Conservation (phyloP, 768 basidiomycete species). For the Xerocomellus dryophilus region DNA sequence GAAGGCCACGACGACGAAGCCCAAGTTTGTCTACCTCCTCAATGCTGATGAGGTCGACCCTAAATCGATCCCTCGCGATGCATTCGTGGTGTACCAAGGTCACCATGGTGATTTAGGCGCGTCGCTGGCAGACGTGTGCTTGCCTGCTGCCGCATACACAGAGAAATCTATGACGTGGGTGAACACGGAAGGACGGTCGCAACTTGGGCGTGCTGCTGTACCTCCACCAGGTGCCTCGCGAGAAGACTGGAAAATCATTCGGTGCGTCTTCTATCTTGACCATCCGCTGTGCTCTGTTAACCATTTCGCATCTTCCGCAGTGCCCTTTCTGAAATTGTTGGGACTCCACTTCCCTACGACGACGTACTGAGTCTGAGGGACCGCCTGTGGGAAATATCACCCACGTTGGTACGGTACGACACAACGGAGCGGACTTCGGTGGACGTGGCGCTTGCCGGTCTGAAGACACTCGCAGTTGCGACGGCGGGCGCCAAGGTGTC, state of each 20-base stretch:
- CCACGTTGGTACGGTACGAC: constrained; percentile 84
- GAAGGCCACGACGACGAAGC: constrained; percentile 66
- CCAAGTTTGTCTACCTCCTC: constrained; percentile 96
- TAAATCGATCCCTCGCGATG: constrained; percentile 80
- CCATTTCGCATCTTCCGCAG: constrained; percentile 35
- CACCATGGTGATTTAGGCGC: constrained; percentile 98
- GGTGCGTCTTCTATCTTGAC: constrained; percentile 43
- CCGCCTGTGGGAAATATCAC: constrained; percentile 96
- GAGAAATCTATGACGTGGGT: constrained; percentile 92
- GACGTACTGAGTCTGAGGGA: constrained; percentile 81
- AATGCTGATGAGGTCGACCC: constrained; percentile 95
- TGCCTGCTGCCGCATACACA: constrained; percentile 92
- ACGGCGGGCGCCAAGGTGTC: constrained; percentile 55
- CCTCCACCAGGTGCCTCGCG: constrained; percentile 91
- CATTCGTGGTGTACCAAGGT: constrained; percentile 98
- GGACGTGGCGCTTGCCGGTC: constrained; percentile 68
- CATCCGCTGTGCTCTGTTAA: background rate
- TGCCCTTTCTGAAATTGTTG: constrained; percentile 87
- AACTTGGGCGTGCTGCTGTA: constrained; percentile 88
- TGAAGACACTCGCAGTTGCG: constrained; percentile 52
- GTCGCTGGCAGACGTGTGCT: constrained; percentile 93
- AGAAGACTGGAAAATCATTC: constrained; percentile 97
- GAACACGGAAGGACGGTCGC: constrained; percentile 93
- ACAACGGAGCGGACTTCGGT: constrained; percentile 69
- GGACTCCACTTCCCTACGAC: constrained; percentile 81